Conservation (phyloP, 2,329 filamentous ascomycete species). For the Ceratocystis huliohia region DNA sequence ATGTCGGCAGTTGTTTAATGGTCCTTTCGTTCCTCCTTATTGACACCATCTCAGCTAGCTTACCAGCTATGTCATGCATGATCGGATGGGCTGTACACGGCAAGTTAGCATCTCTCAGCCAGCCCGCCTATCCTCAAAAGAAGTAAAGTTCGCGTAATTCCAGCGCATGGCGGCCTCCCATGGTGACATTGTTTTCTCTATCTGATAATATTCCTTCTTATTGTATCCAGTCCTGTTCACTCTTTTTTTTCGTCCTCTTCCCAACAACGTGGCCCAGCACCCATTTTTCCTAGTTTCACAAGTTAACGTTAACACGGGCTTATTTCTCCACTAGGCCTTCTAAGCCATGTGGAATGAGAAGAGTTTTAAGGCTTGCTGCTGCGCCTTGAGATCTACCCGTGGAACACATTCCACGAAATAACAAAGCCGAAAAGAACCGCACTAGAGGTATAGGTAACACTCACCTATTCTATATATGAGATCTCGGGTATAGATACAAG, state of each 20-base stretch:
- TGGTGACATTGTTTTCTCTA: not conserved
- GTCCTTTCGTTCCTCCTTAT: not conserved
- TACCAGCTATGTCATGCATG: not conserved
- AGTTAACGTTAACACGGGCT: not conserved
- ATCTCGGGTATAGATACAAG: not conserved
- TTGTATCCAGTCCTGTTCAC: not conserved
- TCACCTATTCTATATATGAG: not conserved
- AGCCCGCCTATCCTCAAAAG: not conserved
- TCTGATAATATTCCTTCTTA: not conserved
- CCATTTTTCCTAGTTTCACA: not conserved
- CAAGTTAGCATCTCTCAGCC: too few relatives aligned
- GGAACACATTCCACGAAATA: not conserved
- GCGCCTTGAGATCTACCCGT: not conserved
- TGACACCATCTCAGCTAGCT: not conserved
- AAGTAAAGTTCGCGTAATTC: slow-evolving; percentile 9
- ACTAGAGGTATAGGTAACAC: not conserved
- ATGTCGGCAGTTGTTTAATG: not conserved
- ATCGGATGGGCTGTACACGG: not conserved
- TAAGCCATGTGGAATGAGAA: not conserved
- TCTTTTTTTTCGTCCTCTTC: not conserved
- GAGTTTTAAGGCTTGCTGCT: not conserved
- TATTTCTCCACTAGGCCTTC: not conserved
- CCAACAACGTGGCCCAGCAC: not conserved
- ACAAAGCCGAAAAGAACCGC: not conserved
- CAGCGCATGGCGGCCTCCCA: slow-evolving; percentile 1